Evolutionary conservation across 2,329 filamentous ascomycete genomes (phyloP).

Genomic region (Fusarium pilosicola): DNA sequence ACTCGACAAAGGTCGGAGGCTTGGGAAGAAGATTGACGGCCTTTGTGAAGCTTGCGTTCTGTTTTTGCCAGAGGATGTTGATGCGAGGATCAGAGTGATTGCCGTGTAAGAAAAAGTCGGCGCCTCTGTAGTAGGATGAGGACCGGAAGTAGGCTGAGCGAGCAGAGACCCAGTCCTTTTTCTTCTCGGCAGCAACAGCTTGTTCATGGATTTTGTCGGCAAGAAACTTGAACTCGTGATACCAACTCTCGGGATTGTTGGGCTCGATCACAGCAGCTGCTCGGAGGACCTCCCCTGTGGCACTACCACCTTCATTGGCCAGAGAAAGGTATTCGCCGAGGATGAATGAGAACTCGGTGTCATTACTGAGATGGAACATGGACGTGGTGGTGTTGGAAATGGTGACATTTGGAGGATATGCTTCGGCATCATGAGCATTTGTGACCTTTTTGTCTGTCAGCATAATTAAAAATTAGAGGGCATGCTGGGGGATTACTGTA

Average conservation of each 20-base stretch:
- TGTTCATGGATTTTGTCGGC: not conserved
- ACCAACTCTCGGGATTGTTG: constrained; percentile 10
- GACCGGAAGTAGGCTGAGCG: constrained; percentile 49
- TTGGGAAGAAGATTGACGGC: constrained; percentile 49
- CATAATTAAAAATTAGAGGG: no score
- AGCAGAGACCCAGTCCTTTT: constrained; percentile 27
- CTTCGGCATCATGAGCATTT: not conserved
- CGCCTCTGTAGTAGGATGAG: constrained; percentile 53
- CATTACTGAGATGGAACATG: constrained; percentile 22
- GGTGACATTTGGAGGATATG: constrained; percentile 2
- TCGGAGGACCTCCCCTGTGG: constrained; percentile 22
- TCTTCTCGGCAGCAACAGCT: not conserved
- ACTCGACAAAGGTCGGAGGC: constrained; percentile 48
- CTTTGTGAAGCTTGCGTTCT: constrained; percentile 51
- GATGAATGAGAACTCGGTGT: constrained; percentile 29
- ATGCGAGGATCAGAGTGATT: constrained; percentile 55
- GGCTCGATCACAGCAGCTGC: constrained; percentile 16
- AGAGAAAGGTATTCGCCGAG: constrained; percentile 27
- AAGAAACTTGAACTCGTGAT: constrained; percentile 2
- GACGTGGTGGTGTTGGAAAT: constrained; percentile 17
- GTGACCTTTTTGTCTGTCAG: not conserved
- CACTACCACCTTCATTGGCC: constrained; percentile 20
- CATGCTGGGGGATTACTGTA: not conserved
- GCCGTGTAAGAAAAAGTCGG: constrained; percentile 55
- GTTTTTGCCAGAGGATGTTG: constrained; percentile 49